Conservation (phyloP, 1,284 basidiomycete genomes). For the Butyriboletus appendiculatus region DNA sequence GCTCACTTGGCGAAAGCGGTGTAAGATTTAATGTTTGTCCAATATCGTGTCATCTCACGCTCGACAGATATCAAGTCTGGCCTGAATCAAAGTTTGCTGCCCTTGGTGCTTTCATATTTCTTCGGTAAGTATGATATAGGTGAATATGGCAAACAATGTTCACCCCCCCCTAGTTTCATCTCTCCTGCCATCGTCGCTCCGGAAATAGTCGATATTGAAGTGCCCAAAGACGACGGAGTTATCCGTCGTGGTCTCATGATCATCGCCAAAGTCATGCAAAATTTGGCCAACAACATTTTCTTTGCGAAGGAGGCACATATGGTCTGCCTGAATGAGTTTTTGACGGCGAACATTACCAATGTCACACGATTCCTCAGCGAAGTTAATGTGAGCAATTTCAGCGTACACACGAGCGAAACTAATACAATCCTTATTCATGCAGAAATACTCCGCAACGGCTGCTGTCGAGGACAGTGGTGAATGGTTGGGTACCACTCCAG, state of each 20-base stretch:
- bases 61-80: slow-evolving; percentile 57
- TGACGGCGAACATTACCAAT: slow-evolving; percentile 74
- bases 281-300: slow-evolving; percentile 89
- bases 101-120: slow-evolving; percentile 89
- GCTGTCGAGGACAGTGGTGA: slow-evolving; percentile 63
- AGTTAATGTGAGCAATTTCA: slow-evolving; percentile 57
- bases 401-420: background rate
- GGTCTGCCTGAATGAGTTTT: slow-evolving; percentile 78
- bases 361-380: slow-evolving; percentile 85
- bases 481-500: slow-evolving; percentile 72
- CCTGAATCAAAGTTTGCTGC: slow-evolving; percentile 85
- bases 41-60: slow-evolving; percentile 17
- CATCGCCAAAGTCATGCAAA: slow-evolving; percentile 91
- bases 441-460: slow-evolving; percentile 57
- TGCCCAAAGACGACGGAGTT: slow-evolving; percentile 61
- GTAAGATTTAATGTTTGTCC: slow-evolving; percentile 45
- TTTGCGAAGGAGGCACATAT: slow-evolving; percentile 90
- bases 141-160: background rate
- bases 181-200: slow-evolving; percentile 88
- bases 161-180: slow-evolving; percentile 57
- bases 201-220: slow-evolving; percentile 79
- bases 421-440: slow-evolving; percentile 5
- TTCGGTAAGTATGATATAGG: slow-evolving; percentile 52
- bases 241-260: slow-evolving; percentile 80
- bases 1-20: slow-evolving; percentile 82